Base-by-base conservation (phyloP, 345 rosid genomes). In the Aegle marmelos region DNA sequence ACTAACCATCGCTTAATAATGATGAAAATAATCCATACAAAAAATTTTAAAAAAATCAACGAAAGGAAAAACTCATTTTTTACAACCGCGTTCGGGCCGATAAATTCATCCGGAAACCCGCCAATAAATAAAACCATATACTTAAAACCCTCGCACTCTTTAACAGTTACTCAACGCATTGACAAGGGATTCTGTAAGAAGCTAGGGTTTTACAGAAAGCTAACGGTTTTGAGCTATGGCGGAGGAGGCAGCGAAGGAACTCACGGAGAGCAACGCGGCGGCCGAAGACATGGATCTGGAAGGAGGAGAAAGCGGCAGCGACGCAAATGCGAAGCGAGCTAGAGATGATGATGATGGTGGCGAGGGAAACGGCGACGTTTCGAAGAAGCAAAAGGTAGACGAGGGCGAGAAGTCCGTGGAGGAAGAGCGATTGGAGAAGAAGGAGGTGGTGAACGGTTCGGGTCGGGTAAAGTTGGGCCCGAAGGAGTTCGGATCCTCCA, bases 401-500 rank as follows among this genome's bases (percentile, higher is more conserved):
- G 73, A 59, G 79, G 53, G 64, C 77, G 85, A 78, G 78, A 76
- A 79, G 79, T 61, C 76, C 27, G 66, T 78, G 71, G 75, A 84
- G 76, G 83, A 83, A 67, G 79, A 83, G 73, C 78, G 80, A 70
- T 69, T 70, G 65, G 87, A 82, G 54, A 79, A 78, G 82, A 72
- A 70, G 68, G 65, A 36, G 45, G n/a, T 57, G 19, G 79, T 33
- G 50, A 81, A 75, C 64, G 86, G 61, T 34, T 45, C 87, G 24
- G 88, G 21, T 79, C 83, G 72, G 58, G 89, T 86, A 13, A 86
- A 71, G n/a, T 68, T 95, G 78, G 98, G 98, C n/a, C 91, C 94
- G 0, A 95, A 95, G 88, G 90, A 83, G 83, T 93, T 95, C 54
- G 90, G 84, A 39, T 87, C 98, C 2, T 83, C 95, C 1, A 88